phyloP scores from a whole-genome alignment of 805 yeast genomes.

The Pichia heedii region DNA sequence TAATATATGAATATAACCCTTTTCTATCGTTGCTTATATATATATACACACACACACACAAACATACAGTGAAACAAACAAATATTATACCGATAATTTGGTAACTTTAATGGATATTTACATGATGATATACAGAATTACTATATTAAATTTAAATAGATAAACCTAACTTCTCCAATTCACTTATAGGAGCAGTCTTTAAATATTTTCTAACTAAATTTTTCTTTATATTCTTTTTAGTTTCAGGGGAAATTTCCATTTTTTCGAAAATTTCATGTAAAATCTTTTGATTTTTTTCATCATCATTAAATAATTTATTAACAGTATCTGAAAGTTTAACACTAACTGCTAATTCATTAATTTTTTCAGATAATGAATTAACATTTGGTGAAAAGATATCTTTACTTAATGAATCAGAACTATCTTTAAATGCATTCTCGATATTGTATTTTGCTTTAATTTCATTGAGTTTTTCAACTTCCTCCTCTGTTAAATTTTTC shows the following conservation, averaged over 20 bases:
- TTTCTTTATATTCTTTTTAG: constrained; percentile 50
- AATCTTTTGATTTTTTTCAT: constrained; percentile 24
- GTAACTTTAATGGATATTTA: too few species aligned
- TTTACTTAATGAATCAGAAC: too few species aligned
- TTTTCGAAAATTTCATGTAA: constrained; percentile 29
- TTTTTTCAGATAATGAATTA: constrained; percentile 16
- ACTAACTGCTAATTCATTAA: constrained; percentile 15
- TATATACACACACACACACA: too few species aligned
- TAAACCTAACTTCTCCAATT: constrained; percentile 21
- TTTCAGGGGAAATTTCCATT: constrained; percentile 31
- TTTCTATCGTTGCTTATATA: too few species aligned
- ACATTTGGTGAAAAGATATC: too few species aligned
- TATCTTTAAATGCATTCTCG: too few species aligned
- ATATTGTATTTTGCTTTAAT: constrained; percentile 28
- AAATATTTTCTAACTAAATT: constrained; percentile 61
- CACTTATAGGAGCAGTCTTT: constrained; percentile 19
- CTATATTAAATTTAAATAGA: constrained; percentile 10
- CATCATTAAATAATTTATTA: constrained; percentile 19
- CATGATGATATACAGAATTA: too few species aligned
- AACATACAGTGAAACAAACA: too few species aligned
- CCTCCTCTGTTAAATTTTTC: constrained; percentile 20
- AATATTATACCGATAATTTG: too few species aligned
- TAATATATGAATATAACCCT: constrained; percentile 11
- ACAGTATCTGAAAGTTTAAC: constrained; percentile 14
- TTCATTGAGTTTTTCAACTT: constrained; percentile 29